Base-by-base conservation (phyloP, 2,329 filamentous ascomycete genomes). In the Atkinsonella hypoxylon region DNA sequence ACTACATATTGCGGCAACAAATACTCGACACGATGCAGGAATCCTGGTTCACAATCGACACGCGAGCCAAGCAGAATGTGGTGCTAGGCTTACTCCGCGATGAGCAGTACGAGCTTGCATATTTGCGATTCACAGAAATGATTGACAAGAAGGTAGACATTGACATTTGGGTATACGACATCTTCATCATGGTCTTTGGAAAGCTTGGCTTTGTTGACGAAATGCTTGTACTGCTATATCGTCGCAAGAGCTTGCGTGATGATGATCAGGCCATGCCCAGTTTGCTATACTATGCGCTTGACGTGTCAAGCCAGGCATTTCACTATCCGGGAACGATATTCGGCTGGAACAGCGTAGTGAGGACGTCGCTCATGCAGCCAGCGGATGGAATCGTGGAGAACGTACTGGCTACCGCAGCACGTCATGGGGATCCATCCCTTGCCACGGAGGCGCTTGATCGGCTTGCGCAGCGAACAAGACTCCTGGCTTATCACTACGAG, bases 41-140 rank as follows among this genome's bases (percentile, higher is more conserved):
- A 51, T 75, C 80, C 55, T 95, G 89, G 86, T 62, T 64, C 45
- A 54, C 59, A 2, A 56, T 64, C 7, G 41, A 76, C 74, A 11
- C 72, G 76, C 70, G 78, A 7, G 84, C 82, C 9, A 78, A 78
- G 62, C 79, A 86, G 58, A 80, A 78, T 61, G 73, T 94, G 18
- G 77, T 85, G 1, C 69, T 88, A 10, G 89, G 88, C 0, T 68
- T 94, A 53, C 72, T 97, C 36, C 78, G 89, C 18, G 90, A 96
- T 58, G 79, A 82, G 1, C 85, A 94, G 59, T 83, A 88, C 55
- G 93, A 97, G 67, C 70, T 90, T 55, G 90, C 89, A 1, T 70
- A 95, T 52, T 74, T 78, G 48, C 79, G 79, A 56, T 66, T 95
- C 41, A 82, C 87, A 38, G 68, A 77, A 20, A 79, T 95, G 75